A percentile compares a stretch with the other conserved stretches of the same genome.
phyloP scores from a whole-genome alignment of 495 filamentous ascomycete genomes.

The Cairneyella variabilis region DNA sequence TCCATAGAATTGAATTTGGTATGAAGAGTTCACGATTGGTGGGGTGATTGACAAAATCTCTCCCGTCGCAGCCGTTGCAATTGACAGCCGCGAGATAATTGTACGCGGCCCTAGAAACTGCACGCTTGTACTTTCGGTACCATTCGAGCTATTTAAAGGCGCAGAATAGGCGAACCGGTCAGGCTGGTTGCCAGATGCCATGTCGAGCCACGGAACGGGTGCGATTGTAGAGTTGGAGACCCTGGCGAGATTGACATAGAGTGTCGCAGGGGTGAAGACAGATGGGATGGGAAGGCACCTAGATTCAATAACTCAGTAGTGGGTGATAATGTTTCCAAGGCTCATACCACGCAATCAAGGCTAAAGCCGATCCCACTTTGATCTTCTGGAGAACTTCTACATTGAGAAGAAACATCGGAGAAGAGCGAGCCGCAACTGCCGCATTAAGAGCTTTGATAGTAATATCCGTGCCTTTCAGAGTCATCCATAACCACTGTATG shows the following conservation, averaged over 20 bases:
- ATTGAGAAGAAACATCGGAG: constrained; percentile 21
- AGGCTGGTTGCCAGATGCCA: not conserved
- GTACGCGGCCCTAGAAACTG: constrained; percentile 20
- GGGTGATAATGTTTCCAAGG: not conserved
- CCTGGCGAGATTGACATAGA: constrained; percentile 5
- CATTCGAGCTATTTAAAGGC: not conserved
- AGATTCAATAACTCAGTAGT: too few relatives aligned
- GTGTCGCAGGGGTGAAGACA: constrained; percentile 20
- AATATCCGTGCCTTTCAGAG: constrained; percentile 5
- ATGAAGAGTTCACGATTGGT: constrained; percentile 19
- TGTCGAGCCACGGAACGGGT: not conserved
- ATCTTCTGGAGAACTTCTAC: constrained; percentile 20
- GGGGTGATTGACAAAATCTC: constrained; percentile 16
- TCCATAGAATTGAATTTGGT: constrained; percentile 16
- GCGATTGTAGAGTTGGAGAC: not conserved
- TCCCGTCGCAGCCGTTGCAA: constrained; percentile 18
- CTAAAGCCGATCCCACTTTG: constrained; percentile 7
- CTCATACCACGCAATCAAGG: constrained; percentile 16
- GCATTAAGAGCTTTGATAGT: constrained; percentile 19
- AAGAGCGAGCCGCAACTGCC: constrained; percentile 10
- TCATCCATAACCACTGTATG: constrained; percentile 19
- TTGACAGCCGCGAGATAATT: constrained; percentile 14
- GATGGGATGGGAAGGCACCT: constrained; percentile 22
- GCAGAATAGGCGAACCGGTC: not conserved
- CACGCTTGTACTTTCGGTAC: not conserved